phyloP scores from a whole-genome alignment of 805 yeast species.

The Candida multigemmis region DNA sequence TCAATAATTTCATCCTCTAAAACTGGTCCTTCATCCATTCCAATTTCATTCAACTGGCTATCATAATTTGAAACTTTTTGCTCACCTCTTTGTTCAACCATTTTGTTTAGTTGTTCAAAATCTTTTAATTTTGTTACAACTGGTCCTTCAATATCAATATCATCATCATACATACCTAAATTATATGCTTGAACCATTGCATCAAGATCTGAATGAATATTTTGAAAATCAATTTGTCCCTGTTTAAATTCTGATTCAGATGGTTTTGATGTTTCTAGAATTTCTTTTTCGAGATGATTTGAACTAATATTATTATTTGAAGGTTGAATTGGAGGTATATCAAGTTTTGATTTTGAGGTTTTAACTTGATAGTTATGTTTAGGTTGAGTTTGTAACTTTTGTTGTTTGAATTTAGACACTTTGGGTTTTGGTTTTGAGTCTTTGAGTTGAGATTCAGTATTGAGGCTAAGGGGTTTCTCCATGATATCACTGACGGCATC shows the following conservation, averaged over 20 bases:
- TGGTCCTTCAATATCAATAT: slow-evolving; percentile 45
- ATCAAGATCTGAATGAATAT: slow-evolving; percentile 38
- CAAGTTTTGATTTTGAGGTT: no score
- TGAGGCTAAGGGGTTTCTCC: not conserved
- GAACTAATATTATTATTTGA: no score
- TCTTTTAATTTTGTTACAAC: slow-evolving; percentile 47
- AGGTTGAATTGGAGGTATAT: no score
- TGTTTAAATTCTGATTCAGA: slow-evolving; percentile 10
- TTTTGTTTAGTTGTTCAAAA: slow-evolving; percentile 41
- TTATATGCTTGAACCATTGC: slow-evolving; percentile 54
- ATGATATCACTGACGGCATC: slow-evolving; percentile 1
- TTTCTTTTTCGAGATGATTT: no score
- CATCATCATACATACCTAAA: slow-evolving; percentile 55
- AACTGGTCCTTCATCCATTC: slow-evolving; percentile 13
- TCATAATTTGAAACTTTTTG: slow-evolving; percentile 2
- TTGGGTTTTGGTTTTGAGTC: no score
- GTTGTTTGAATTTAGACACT: no score
- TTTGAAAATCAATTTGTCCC: slow-evolving; percentile 29
- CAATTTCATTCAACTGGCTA: slow-evolving; percentile 10
- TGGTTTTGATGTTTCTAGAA: not conserved
- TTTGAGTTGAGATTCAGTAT: no score
- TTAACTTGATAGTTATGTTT: no score
- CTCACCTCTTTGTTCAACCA: slow-evolving; percentile 24
- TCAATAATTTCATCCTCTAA: slow-evolving; percentile 6
- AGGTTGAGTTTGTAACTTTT: no score